Conservation (phyloP, 257 asterid species). For the Gynochthodes officinalis region DNA sequence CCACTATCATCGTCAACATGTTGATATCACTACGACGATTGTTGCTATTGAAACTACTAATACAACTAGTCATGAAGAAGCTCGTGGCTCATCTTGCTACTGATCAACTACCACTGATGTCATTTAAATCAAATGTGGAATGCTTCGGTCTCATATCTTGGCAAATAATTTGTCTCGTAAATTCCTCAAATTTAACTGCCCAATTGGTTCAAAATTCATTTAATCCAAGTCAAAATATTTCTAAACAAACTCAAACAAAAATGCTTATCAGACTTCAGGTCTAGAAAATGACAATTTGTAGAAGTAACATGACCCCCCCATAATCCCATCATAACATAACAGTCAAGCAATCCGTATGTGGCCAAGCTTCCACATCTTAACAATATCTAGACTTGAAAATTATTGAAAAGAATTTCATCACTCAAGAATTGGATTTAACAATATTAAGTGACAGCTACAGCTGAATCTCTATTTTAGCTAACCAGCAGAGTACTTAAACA, state of each 20-base stretch:
- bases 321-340: neutral
- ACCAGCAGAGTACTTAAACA: neutral
- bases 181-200: neutral
- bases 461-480: neutral
- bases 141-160: neutral
- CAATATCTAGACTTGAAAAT: neutral
- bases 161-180: neutral
- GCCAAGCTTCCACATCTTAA: conserved; percentile 3
- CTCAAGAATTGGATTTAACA: neutral
- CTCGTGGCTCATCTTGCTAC: neutral
- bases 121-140: neutral
- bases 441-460: neutral
- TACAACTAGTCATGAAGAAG: neutral
- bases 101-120: neutral
- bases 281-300: neutral
- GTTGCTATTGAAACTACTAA: neutral
- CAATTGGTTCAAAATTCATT: neutral
- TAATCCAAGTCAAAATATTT: neutral
- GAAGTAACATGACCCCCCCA: neutral
- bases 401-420: neutral
- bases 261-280: neutral
- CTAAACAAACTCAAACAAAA: neutral
- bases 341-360: neutral
- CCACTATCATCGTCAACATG: neutral
- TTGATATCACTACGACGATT: neutral